Conservation (phyloP, 108 stramenopile genomes). For the Skeletonema potamos region DNA sequence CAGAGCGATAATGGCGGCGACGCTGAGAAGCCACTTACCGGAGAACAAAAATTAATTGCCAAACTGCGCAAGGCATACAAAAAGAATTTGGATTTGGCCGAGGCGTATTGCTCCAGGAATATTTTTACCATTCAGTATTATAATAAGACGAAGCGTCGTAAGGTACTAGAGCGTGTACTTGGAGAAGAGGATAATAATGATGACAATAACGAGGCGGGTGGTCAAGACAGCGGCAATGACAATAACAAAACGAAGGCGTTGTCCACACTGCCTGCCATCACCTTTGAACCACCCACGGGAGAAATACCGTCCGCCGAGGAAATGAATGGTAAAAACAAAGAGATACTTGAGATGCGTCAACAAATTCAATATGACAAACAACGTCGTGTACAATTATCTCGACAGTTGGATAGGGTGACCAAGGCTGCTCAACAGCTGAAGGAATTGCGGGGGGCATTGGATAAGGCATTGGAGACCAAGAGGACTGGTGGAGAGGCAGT, state of each 20-base stretch:
- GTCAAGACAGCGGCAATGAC: background rate
- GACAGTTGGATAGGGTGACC: slow-evolving; percentile 15
- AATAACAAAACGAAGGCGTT: background rate
- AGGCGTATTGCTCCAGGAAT: slow-evolving; percentile 51
- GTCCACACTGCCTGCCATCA: background rate
- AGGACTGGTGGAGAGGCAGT: background rate
- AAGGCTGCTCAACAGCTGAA: slow-evolving; percentile 3
- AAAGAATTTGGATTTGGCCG: slow-evolving; percentile 58
- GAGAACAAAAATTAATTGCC: slow-evolving; percentile 37
- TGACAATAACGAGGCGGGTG: background rate
- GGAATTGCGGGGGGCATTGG: slow-evolving; percentile 16
- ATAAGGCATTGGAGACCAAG: background rate
- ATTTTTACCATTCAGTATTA: slow-evolving; percentile 53
- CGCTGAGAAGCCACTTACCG: slow-evolving; percentile 6
- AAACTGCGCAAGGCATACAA: slow-evolving; percentile 47
- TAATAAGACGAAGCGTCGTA: slow-evolving; percentile 50
- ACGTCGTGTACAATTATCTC: slow-evolving; percentile 18
- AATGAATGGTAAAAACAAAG: slow-evolving; percentile 20
- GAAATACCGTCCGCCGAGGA: slow-evolving; percentile 17
- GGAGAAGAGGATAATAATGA: background rate
- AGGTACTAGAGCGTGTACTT: slow-evolving; percentile 40
- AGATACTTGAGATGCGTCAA: slow-evolving; percentile 27
- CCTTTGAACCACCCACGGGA: background rate
- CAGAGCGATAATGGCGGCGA: background rate
- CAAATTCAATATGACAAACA: slow-evolving; percentile 23